phyloP scores from a whole-genome alignment of 2,329 filamentous ascomycete genomes.

The Cladophialophora bantiana region DNA sequence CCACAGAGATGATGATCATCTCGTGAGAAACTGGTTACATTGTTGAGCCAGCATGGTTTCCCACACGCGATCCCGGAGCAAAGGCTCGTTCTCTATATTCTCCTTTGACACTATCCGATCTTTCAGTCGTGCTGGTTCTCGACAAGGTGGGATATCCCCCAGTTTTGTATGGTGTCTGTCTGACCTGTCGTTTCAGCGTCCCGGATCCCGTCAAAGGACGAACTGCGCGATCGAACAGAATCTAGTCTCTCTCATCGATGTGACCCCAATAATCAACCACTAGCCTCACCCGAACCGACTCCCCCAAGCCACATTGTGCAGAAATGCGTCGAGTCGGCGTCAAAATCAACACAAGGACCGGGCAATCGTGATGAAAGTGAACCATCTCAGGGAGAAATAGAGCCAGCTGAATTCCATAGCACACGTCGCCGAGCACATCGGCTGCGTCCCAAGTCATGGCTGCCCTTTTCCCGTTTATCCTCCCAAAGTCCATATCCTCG shows the following conservation, averaged over 20 bases:
- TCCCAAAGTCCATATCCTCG: slow-evolving; percentile 21
- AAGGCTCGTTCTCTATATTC: slow-evolving; percentile 37
- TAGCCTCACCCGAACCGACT: slow-evolving; percentile 24
- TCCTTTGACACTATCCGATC: slow-evolving; percentile 35
- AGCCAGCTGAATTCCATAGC: slow-evolving; percentile 2
- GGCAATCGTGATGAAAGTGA: background rate
- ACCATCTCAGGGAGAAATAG: background rate
- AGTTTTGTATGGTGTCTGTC: background rate
- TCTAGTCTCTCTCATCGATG: slow-evolving; percentile 37
- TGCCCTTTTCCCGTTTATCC: slow-evolving; percentile 29
- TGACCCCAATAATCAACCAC: slow-evolving; percentile 36
- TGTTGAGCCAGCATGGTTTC: slow-evolving; percentile 27
- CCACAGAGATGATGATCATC: background rate
- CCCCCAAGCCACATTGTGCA: slow-evolving; percentile 1
- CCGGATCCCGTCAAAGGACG: slow-evolving; percentile 33
- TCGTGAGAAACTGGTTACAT: slow-evolving; percentile 6
- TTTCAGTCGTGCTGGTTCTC: slow-evolving; percentile 33
- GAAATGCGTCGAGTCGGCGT: slow-evolving; percentile 6
- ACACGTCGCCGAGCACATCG: slow-evolving; percentile 20
- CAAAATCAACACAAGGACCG: slow-evolving; percentile 9
- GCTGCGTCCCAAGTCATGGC: slow-evolving; percentile 39
- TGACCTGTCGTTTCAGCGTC: slow-evolving; percentile 26
- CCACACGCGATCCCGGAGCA: slow-evolving; percentile 32
- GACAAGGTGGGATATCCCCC: slow-evolving; percentile 32
- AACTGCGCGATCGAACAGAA: slow-evolving; percentile 26